Evolutionary conservation across 176 grass and related monocot genomes (phyloP).

Genomic region (Raddia guianensis): DNA sequence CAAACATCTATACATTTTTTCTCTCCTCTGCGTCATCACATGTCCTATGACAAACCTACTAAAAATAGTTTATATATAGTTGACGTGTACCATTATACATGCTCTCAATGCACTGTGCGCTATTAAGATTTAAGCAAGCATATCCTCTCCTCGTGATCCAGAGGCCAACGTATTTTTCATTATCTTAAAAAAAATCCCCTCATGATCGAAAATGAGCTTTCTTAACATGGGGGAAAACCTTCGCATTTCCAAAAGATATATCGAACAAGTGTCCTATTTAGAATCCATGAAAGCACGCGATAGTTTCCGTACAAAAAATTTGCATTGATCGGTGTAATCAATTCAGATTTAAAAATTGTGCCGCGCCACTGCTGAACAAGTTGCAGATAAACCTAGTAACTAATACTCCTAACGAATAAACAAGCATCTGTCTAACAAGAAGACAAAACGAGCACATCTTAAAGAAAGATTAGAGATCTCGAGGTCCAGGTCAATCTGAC

Average conservation of each 20-base stretch:
- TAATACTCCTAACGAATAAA: slow-evolving; percentile 2
- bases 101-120: no score
- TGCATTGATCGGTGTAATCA: not conserved
- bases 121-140: no score
- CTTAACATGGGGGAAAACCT: not conserved
- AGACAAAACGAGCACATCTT: slow-evolving; percentile 26
- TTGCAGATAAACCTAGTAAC: slow-evolving; percentile 17
- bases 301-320: not conserved
- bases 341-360: not conserved
- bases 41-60: no score
- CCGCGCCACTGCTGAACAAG: not conserved
- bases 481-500: slow-evolving; percentile 11
- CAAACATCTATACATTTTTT: no score
- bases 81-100: no score
- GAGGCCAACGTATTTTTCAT: no score
- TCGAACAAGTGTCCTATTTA: not conserved
- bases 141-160: not conserved
- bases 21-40: no score
- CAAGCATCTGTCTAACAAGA: slow-evolving; percentile 1
- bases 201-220: slow-evolving; percentile 9
- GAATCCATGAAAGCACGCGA: not conserved
- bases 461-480: slow-evolving; percentile 1
- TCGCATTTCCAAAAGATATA: not conserved
- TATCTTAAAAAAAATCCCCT: no score
- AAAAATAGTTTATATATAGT: no score